These are phyloP conservation scores for Aureobasidium sp. DNA, from an alignment of 2,329 filamentous ascomycete genomes.

Conservation along the genomic window DNA sequence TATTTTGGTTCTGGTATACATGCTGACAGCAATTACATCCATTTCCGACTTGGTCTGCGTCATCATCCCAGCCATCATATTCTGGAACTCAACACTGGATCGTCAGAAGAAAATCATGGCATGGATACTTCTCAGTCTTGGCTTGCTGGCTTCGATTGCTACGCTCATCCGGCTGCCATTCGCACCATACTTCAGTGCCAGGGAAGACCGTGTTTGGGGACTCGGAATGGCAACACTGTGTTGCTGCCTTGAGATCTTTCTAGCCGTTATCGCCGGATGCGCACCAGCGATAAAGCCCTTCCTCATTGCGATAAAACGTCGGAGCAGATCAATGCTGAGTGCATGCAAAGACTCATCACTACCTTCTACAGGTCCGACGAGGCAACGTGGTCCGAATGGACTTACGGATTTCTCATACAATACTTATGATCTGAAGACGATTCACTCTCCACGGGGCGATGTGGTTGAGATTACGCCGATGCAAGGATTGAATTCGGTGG, in stretches of 20 bases:
- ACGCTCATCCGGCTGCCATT: background rate
- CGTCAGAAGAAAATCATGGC: slow-evolving; percentile 1
- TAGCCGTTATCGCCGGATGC: background rate
- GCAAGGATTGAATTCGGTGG: background rate
- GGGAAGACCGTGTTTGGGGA: background rate
- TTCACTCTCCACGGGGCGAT: slow-evolving; percentile 1
- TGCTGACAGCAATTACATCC: background rate
- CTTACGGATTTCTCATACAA: slow-evolving; percentile 2
- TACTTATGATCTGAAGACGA: background rate
- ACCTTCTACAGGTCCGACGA: background rate
- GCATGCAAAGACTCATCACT: background rate
- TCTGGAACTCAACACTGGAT: background rate
- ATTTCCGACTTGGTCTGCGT: background rate
- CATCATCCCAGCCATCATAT: background rate
- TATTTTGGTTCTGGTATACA: background rate
- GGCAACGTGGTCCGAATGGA: no score
- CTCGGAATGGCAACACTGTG: background rate
- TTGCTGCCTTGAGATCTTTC: background rate
- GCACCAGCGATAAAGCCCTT: background rate
- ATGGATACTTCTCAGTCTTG: background rate
- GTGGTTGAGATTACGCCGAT: background rate
- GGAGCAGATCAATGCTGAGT: background rate
- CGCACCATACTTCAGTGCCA: background rate
- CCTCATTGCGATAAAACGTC: background rate
- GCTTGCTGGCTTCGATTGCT: background rate